These are phyloP conservation scores for Leucocoprinus leucothites DNA, from an alignment of 768 basidiomycete genomes.

Conservation along the genomic window DNA sequence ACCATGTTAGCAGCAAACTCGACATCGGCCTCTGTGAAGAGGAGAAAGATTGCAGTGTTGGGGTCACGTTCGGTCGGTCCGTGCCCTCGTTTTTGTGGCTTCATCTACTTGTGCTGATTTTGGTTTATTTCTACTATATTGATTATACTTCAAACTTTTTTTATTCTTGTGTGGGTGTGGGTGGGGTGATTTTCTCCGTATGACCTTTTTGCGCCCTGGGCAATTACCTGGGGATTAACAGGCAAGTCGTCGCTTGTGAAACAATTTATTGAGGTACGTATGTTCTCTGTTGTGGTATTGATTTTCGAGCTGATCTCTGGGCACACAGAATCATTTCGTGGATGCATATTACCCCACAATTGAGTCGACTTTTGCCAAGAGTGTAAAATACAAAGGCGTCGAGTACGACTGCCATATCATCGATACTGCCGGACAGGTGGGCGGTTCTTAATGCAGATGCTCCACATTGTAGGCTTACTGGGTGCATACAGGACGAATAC, in stretches of 20 bases:
- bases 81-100: slow-evolving; percentile 18
- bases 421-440: slow-evolving; percentile 95
- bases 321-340: slow-evolving; percentile 68
- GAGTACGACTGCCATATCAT: slow-evolving; percentile 98
- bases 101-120: slow-evolving; percentile 3
- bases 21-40: slow-evolving; percentile 46
- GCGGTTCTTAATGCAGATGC: slow-evolving; percentile 17
- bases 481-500: slow-evolving; percentile 79
- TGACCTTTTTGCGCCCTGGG: slow-evolving; percentile 1
- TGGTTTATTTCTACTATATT: neutral
- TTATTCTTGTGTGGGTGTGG: neutral
- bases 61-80: slow-evolving; percentile 89
- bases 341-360: slow-evolving; percentile 96
- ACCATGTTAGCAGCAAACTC: slow-evolving; percentile 5
- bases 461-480: neutral
- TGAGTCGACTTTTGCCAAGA: slow-evolving; percentile 84
- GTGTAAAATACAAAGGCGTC: slow-evolving; percentile 79
- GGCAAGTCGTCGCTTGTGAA: slow-evolving; percentile 96
- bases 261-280: slow-evolving; percentile 78
- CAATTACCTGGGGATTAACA: slow-evolving; percentile 26
- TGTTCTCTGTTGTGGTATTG: neutral
- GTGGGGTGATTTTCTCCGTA: slow-evolving; percentile 1
- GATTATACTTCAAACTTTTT: neutral
- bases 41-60: slow-evolving; percentile 87
- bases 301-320: neutral